Percentiles rank a stretch among this genome's conserved stretches.
Conservation (phyloP, 2,329 filamentous ascomycete genomes). For the Nectriaceae sp. region DNA sequence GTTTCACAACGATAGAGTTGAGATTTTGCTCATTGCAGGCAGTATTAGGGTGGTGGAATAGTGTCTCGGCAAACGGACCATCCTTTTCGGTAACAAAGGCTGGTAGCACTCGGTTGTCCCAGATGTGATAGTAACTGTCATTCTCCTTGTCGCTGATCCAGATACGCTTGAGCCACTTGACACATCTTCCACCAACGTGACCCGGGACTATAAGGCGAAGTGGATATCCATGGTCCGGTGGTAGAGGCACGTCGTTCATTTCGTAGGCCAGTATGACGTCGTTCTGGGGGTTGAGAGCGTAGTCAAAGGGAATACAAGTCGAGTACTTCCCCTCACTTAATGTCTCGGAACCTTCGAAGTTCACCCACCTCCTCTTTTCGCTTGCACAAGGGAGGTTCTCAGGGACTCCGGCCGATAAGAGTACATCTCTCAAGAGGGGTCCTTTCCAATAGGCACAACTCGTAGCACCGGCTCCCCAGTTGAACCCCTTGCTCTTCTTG, state of each 20-base stretch:
- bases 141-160: constrained; percentile 45
- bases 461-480: constrained; percentile 46
- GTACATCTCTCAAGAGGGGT: constrained; percentile 44
- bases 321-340: constrained; percentile 48
- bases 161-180: constrained; percentile 49
- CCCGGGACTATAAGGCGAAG: constrained; percentile 44
- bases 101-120: constrained; percentile 54
- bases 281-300: constrained; percentile 47
- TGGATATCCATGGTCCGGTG: constrained; percentile 48
- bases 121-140: constrained; percentile 49
- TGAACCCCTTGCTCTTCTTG: constrained; percentile 49
- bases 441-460: constrained; percentile 55
- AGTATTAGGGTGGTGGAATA: constrained; percentile 51
- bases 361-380: constrained; percentile 38
- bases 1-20: constrained; percentile 49
- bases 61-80: constrained; percentile 45
- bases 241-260: constrained; percentile 46
- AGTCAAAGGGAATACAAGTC: constrained; percentile 50
- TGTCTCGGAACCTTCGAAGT: constrained; percentile 52
- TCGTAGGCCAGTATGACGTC: constrained; percentile 51
- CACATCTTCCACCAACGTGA: constrained; percentile 44
- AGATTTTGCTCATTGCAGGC: constrained; percentile 50
- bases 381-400: constrained; percentile 8
- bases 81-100: constrained; percentile 50
- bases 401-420: constrained; percentile 42